These are phyloP conservation scores for Aspergillus thermomutatus DNA, from an alignment of 2,329 filamentous ascomycete genomes.

Conservation along the genomic window DNA sequence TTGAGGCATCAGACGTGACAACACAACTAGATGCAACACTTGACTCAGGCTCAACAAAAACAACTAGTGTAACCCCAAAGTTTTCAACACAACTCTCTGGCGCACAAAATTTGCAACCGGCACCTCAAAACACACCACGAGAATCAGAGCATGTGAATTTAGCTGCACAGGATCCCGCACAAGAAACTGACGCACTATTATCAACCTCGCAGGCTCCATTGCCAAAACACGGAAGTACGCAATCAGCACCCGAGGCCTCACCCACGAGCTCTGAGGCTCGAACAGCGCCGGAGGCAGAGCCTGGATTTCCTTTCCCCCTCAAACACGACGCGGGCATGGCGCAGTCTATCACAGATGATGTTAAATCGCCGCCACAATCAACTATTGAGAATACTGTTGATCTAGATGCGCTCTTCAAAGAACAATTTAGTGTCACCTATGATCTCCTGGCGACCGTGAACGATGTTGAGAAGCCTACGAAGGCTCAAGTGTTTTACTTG, in stretches of 20 bases:
- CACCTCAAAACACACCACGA: neutral
- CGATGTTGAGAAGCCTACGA: slow-evolving; percentile 9
- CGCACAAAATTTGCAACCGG: neutral
- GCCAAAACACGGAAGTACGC: neutral
- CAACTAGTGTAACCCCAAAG: neutral
- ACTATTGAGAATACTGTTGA: neutral
- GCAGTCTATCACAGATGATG: neutral
- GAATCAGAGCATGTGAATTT: neutral
- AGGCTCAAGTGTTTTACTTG: slow-evolving; percentile 32
- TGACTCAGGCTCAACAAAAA: neutral
- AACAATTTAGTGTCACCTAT: slow-evolving; percentile 24
- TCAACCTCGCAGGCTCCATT: neutral
- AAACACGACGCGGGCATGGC: neutral
- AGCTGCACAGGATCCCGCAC: neutral
- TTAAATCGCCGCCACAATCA: neutral
- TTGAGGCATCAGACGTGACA: neutral
- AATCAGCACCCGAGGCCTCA: neutral
- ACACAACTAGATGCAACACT: neutral
- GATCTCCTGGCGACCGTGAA: slow-evolving; percentile 24
- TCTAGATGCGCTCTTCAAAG: slow-evolving; percentile 13
- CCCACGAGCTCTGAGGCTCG: neutral
- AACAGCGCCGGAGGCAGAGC: neutral
- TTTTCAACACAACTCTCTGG: neutral
- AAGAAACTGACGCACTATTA: neutral
- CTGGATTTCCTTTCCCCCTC: neutral